Conservation (phyloP, 129 eudicot genomes). For the Pittosporum tobira region DNA sequence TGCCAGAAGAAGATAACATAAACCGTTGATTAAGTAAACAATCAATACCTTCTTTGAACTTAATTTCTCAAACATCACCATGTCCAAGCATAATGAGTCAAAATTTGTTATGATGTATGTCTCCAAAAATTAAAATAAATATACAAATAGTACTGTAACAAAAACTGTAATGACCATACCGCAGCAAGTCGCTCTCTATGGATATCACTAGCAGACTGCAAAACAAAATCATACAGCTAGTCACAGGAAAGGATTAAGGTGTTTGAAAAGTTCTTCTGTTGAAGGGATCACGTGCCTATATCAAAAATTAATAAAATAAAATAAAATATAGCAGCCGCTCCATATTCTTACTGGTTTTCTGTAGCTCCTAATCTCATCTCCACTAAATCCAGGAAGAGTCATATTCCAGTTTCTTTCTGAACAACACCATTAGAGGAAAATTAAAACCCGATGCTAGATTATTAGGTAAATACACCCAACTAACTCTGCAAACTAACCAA, state of each 20-base stretch:
- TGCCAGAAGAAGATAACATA: conserved; percentile 15
- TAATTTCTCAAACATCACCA: not conserved
- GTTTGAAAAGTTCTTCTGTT: not conserved
- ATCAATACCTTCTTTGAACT: not conserved
- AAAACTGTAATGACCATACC: conserved; percentile 36
- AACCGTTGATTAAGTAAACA: no score
- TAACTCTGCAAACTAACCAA: conserved; percentile 47
- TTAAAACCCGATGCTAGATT: not conserved
- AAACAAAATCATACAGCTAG: conserved; percentile 5
- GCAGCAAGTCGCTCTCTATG: conserved; percentile 79
- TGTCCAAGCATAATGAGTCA: not conserved
- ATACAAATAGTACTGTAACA: no score
- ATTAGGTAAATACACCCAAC: not conserved
- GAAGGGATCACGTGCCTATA: not conserved
- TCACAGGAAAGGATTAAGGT: not conserved
- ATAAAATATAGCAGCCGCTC: not conserved
- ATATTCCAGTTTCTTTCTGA: conserved; percentile 92
- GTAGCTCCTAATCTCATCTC: conserved; percentile 80
- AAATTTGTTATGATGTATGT: not conserved
- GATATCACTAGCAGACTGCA: conserved; percentile 61
- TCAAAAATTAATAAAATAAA: not conserved
- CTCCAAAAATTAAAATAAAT: not conserved
- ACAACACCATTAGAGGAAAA: conserved; percentile 4
- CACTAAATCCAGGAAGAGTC: conserved; percentile 89
- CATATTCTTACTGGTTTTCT: conserved; percentile 60